A percentile compares a stretch with the other conserved stretches of the same genome.
Conservation (phyloP, 2,329 filamentous ascomycete genomes). For the Aspergillus tamarii region DNA sequence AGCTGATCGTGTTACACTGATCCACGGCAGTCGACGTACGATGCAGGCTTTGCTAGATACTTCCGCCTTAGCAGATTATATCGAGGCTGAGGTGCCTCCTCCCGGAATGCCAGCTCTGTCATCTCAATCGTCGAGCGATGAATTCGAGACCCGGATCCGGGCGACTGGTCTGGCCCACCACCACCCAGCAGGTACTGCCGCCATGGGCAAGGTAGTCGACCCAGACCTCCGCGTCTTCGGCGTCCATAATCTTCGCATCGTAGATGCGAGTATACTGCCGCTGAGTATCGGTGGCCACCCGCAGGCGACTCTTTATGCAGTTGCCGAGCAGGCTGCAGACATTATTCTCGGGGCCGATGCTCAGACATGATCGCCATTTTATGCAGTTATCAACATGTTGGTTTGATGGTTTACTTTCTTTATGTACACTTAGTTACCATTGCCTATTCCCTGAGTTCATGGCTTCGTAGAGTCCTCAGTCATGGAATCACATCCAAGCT, state of each 20-base stretch:
- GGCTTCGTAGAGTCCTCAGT: too few species aligned
- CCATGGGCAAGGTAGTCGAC: not conserved
- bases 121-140: not conserved
- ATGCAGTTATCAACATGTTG: too few species aligned
- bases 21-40: slow-evolving; percentile 8
- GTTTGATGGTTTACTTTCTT: too few species aligned
- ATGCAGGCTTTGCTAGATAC: not conserved
- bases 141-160: not conserved
- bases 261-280: slow-evolving; percentile 7
- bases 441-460: too few species aligned
- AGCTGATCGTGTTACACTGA: not conserved
- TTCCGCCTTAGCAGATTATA: not conserved
- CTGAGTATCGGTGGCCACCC: slow-evolving; percentile 8
- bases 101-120: slow-evolving; percentile 2
- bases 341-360: not conserved
- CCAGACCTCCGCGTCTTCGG: not conserved
- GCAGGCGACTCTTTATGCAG: slow-evolving; percentile 9
- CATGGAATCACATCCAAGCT: too few species aligned
- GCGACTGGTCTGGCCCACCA: not conserved
- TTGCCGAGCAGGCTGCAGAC: slow-evolving; percentile 11
- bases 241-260: slow-evolving; percentile 4
- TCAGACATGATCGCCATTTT: too few species aligned
- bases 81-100: slow-evolving; percentile 2
- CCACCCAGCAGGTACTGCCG: not conserved
- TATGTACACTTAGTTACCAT: too few species aligned